These are phyloP conservation scores for Moelleriella libera DNA, from an alignment of 2,329 filamentous ascomycete species.

Conservation along the genomic window DNA sequence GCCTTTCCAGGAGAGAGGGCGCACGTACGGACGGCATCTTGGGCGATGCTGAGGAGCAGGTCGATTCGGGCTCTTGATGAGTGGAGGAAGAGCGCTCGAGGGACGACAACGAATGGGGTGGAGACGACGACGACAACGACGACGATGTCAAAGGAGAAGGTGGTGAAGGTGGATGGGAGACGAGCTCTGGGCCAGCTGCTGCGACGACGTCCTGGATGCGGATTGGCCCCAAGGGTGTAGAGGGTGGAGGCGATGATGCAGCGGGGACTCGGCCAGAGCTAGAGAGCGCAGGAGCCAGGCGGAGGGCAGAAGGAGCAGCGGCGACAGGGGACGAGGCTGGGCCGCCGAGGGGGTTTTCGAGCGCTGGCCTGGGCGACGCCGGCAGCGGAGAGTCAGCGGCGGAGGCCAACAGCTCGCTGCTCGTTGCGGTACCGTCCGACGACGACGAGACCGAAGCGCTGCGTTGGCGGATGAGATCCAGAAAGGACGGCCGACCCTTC, in stretches of 20 bases:
- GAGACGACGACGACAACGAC: slow-evolving; percentile 13
- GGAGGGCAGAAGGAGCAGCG: neutral
- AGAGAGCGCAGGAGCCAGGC: neutral
- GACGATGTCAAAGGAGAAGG: slow-evolving; percentile 14
- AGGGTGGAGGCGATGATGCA: slow-evolving; percentile 15
- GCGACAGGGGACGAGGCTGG: neutral
- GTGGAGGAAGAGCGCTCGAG: slow-evolving; percentile 11
- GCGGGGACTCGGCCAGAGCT: slow-evolving; percentile 2
- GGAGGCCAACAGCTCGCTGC: slow-evolving; percentile 1
- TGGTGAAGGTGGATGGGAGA: slow-evolving; percentile 24
- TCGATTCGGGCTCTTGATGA: slow-evolving; percentile 12
- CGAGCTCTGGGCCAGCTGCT: slow-evolving; percentile 17
- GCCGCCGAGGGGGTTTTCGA: no score
- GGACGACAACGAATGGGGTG: slow-evolving; percentile 12
- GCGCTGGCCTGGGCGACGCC: neutral
- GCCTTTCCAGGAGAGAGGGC: slow-evolving; percentile 2
- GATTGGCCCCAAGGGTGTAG: slow-evolving; percentile 2
- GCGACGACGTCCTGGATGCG: slow-evolving; percentile 1
- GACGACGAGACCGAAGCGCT: slow-evolving; percentile 10
- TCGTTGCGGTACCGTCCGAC: neutral
- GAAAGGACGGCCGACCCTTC: slow-evolving; percentile 37
- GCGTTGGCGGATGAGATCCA: slow-evolving; percentile 31
- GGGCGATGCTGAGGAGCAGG: slow-evolving; percentile 17
- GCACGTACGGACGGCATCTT: slow-evolving; percentile 42
- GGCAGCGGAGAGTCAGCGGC: slow-evolving; percentile 2